Percentiles rank a stretch among this genome's conserved stretches.
Conservation (phyloP, 768 basidiomycete genomes). For the Cystoderma amianthinum region DNA sequence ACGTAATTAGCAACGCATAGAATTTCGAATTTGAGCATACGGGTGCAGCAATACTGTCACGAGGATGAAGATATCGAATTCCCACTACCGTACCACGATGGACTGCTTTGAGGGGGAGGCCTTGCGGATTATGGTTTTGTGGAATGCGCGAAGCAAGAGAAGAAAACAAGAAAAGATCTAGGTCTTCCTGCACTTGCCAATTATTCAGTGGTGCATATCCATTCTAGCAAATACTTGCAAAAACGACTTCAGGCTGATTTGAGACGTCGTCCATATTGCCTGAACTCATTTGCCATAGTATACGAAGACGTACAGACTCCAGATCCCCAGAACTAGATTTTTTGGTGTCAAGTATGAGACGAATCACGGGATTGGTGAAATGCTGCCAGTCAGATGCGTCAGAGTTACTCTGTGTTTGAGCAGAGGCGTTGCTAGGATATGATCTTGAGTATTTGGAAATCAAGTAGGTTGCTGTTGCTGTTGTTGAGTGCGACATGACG, state of each 20-base stretch:
- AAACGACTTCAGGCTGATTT: slow-evolving; percentile 51
- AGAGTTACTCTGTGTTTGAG: slow-evolving; percentile 13
- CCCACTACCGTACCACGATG: slow-evolving; percentile 71
- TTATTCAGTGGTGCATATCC: neutral
- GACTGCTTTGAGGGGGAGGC: slow-evolving; percentile 73
- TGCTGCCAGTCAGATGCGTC: slow-evolving; percentile 65
- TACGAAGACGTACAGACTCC: slow-evolving; percentile 58
- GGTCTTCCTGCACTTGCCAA: slow-evolving; percentile 52
- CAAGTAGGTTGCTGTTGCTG: slow-evolving; percentile 47
- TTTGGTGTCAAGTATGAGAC: slow-evolving; percentile 53
- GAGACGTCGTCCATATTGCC: slow-evolving; percentile 24
- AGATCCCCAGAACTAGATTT: slow-evolving; percentile 42
- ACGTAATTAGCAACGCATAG: neutral
- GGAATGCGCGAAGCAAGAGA: slow-evolving; percentile 24
- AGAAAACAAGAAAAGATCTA: slow-evolving; percentile 69
- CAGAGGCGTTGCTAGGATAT: slow-evolving; percentile 29
- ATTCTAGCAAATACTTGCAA: slow-evolving; percentile 42
- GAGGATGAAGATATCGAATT: slow-evolving; percentile 62
- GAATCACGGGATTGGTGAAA: slow-evolving; percentile 63
- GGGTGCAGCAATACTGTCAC: slow-evolving; percentile 12
- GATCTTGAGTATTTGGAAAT: slow-evolving; percentile 66
- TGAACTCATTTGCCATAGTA: slow-evolving; percentile 53
- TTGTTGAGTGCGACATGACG: slow-evolving; percentile 47
- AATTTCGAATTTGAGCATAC: slow-evolving; percentile 5
- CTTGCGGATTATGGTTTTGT: slow-evolving; percentile 32